These are phyloP conservation scores for Lachnellula subtilissima DNA, from an alignment of 2,329 filamentous ascomycete genomes.

Conservation along the genomic window DNA sequence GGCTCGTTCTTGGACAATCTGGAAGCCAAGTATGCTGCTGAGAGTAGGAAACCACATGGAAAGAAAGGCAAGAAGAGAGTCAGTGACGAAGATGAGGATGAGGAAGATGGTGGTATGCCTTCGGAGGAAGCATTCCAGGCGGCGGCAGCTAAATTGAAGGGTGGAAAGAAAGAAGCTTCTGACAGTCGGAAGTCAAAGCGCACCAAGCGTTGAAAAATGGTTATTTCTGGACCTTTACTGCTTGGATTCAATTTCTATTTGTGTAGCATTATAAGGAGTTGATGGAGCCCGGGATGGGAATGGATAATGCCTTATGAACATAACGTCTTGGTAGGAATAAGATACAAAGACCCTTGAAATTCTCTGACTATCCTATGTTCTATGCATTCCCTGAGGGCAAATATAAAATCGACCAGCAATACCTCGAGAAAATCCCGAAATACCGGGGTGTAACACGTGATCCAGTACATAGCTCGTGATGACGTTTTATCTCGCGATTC, in stretches of 20 bases:
- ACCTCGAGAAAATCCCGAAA: too few species aligned
- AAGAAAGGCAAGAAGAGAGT: slow-evolving; percentile 50
- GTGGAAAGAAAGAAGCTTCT: background rate
- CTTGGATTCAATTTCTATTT: background rate
- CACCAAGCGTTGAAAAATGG: slow-evolving; percentile 16
- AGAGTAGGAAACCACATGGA: slow-evolving; percentile 35
- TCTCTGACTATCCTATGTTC: background rate
- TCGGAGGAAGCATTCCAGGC: slow-evolving; percentile 58
- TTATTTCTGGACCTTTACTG: background rate
- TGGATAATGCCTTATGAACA: background rate
- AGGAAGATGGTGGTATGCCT: slow-evolving; percentile 53
- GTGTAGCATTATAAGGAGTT: slow-evolving; percentile 8
- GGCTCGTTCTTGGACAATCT: slow-evolving; percentile 65
- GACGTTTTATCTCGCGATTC: background rate
- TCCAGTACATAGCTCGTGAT: background rate
- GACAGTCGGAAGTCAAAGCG: slow-evolving; percentile 22
- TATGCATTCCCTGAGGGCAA: background rate
- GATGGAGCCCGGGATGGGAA: background rate
- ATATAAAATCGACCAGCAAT: background rate
- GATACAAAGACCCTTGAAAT: background rate
- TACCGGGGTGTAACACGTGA: background rate
- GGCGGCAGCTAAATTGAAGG: slow-evolving; percentile 45
- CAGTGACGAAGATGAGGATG: slow-evolving; percentile 60
- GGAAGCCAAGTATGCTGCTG: slow-evolving; percentile 68
- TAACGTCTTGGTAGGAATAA: background rate